Base-by-base conservation (phyloP, 768 basidiomycete species). In the Suillus placidus region DNA sequence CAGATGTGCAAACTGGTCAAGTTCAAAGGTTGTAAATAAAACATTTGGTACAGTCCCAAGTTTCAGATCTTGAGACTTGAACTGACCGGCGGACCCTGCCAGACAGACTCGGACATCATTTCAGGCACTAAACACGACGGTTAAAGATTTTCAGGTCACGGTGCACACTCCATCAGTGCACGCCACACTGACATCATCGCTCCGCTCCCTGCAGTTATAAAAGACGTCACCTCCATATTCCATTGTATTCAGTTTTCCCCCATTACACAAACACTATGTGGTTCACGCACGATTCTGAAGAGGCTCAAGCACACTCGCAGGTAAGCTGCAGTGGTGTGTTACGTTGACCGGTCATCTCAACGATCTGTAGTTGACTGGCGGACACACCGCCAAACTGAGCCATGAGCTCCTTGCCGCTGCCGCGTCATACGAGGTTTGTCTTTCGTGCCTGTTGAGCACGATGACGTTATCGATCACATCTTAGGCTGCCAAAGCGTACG, bases 401-500 rank as follows among this genome's bases (percentile, higher is more conserved):
- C 75, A 76, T 40, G 72, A 78, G 54, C 32, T 72, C 58, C 56
- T 76, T 63, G 72, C 73, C 3, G 71, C 65, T 13, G 74, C 76
- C 2, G 74, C 74, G 3, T 72, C 74, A 10, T 76, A 72, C 60
- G 76, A 76, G 66, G 74, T 64, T 60, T 37, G 34, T 30, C 23
- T 32, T 0, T 8, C 2, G 12, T n/a, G 34, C 12, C 8, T 10
- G 1, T 20, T 18, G 6, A 9, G 8, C 16, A 54, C 4, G 37
- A 43, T 14, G 4, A 16, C 23, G 34, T 18, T 9, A 51, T 65
- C 60, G 55, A 74, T 47, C 23, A 55, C 37, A 13, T 30, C 26
- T 18, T 34, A 77, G 75, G 75, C 71, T 26, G 75, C 75, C 6
- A 78, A 78, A 47, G 69, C 69, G 1, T 76, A 78, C 66, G 66